Evolutionary conservation across 129 eudicot species (phyloP), one percentile per base, ranked within the genome.

Genomic region (Artemisia annua): DNA sequence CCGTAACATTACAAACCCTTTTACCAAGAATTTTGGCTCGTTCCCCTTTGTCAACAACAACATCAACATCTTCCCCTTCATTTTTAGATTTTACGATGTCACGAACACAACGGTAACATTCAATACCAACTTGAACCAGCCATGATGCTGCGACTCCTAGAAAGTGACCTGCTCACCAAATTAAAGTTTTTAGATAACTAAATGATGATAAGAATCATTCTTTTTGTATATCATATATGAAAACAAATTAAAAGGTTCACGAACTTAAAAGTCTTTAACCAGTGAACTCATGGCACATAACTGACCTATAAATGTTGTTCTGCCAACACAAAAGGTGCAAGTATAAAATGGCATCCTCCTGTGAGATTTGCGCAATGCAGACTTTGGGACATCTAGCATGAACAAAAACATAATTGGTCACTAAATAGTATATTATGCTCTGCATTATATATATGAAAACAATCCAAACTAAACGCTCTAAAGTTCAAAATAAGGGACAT

Each of bases 261-360:
- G 3, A 9, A 11, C 16, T 70, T 44, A 20, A 58, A 57, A 71
- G 24, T 9, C 48, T 71, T 10, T 19, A 58, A 22, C 8, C 48
- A n/a, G 19, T 48, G 50, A 65, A 39, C 9, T 52, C 12, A 64
- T 3, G 11, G 8, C 39, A 70, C 3, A 61, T 3, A 74, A 66
- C 75, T 61, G 67, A 93, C 98, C 96, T 94, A 93, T 90, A 72
- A 88, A 82, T 44, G 97, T 90, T 12, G 96, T 90, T 75, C 84
- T 83, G 84, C 83, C 43, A 61, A 94, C 94, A 71, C 84, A 43
- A 79, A 74, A 83, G 62, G 81, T 64, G 84, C 83, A 94, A n/a
- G 76, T 72, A 6, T 67, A 24, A 43, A 70, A 39, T 24, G 97
- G 91, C 91, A 90, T 72, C 43, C 85, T 89, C 46, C 97, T 83